phyloP scores from a whole-genome alignment of 2,329 filamentous ascomycete genomes.

The Sarocladium brachiariae region DNA sequence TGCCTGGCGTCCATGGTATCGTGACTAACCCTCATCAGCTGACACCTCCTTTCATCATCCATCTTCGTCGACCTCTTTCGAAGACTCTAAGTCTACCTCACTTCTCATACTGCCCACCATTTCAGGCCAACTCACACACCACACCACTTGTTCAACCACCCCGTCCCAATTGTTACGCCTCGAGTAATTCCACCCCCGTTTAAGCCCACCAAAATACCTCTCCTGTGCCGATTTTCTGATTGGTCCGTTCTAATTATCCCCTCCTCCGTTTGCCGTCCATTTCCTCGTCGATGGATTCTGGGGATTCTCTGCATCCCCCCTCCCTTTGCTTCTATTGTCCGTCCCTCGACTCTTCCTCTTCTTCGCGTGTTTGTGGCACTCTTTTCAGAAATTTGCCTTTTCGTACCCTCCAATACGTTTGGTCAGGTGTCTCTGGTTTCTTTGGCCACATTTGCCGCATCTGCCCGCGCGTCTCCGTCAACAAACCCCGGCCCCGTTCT shows the following conservation, averaged over 20 bases:
- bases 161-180: slow-evolving; percentile 3
- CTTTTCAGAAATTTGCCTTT: neutral
- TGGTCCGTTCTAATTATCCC: slow-evolving; percentile 22
- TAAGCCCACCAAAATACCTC: slow-evolving; percentile 22
- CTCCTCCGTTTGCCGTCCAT: neutral
- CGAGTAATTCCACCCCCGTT: slow-evolving; percentile 21
- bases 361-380: slow-evolving; percentile 10
- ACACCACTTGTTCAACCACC: slow-evolving; percentile 2
- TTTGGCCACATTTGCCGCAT: slow-evolving; percentile 12
- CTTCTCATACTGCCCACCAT: neutral
- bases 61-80: neutral
- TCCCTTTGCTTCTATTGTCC: slow-evolving; percentile 11
- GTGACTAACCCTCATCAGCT: neutral
- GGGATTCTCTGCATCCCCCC: slow-evolving; percentile 13
- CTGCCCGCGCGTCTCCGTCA: neutral
- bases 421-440: slow-evolving; percentile 22
- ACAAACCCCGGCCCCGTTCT: neutral
- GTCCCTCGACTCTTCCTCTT: slow-evolving; percentile 21
- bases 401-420: slow-evolving; percentile 23
- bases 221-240: slow-evolving; percentile 32
- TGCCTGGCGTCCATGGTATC: neutral
- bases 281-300: neutral
- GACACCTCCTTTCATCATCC: neutral
- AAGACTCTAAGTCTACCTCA: neutral
- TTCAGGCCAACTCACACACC: neutral